Base-by-base conservation (phyloP, 1,284 basidiomycete genomes). In the Ceratobasidium sp. region DNA sequence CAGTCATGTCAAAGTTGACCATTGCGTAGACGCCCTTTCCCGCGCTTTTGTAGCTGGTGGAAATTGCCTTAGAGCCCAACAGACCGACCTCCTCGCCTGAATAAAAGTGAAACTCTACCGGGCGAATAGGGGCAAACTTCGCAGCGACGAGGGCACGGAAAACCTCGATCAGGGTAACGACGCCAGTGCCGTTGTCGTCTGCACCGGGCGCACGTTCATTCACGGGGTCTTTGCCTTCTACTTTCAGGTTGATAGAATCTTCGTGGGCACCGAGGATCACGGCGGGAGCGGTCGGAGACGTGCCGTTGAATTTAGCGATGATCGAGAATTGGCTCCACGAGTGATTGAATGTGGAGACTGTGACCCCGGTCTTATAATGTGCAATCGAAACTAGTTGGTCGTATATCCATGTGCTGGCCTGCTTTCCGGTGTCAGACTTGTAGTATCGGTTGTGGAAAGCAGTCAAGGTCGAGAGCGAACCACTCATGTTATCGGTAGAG, bases 91-190 rank as follows among this genome's bases (percentile, higher is more conserved):
- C 88, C 80, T 90, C 88, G 0, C 86, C 56, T 25, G 70, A 73
- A 81, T 87, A 90, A 82, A 85, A 90, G 83, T 89, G 88, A 81
- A 89, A 88, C 80, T 90, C 89, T 67, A 90, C 85, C 0, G 88
- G 86, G 2, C 82, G 81, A 25, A 82, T 79, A 2, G 89, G 88
- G 0, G 82, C 81, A 82, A 85, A 90, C 49, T 84, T 83, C n/a
- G 83, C 80, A 7, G 81, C 78, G 32, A 87, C 82, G 9, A 90
- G 84, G 1, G 85, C 84, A 37, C 86, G 83, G 80, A 89, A 86
- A 2, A 87, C 86, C 80, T 88, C 87, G 25, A 91, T 82, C 51
- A 88, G 85, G 3, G 87, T 88, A 40, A 88, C 88, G 2, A 87
- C 88, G 9, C 89, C 89, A 11, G 85, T 86, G 17, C 87, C 89